Conservation (phyloP, 2,329 filamentous ascomycete genomes). For the Cercospora canescens region DNA sequence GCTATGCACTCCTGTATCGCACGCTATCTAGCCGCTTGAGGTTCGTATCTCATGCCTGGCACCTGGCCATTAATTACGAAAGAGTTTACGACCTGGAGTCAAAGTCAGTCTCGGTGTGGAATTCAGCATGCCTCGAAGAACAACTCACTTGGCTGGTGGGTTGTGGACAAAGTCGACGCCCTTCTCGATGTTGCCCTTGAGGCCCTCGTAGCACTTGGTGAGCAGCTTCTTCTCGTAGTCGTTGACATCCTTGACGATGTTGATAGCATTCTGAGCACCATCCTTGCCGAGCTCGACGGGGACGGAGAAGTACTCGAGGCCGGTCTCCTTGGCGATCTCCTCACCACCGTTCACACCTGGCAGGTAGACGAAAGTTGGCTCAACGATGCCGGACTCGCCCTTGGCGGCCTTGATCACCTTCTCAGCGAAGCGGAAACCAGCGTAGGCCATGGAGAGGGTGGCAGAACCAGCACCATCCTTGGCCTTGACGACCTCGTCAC, state of each 20-base stretch:
- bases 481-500: slow-evolving; percentile 94
- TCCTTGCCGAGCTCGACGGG: slow-evolving; percentile 84
- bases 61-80: neutral
- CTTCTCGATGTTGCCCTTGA: slow-evolving; percentile 93
- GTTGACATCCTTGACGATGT: slow-evolving; percentile 74
- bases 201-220: slow-evolving; percentile 69
- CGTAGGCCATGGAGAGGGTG: slow-evolving; percentile 92
- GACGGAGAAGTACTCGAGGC: slow-evolving; percentile 90
- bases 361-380: slow-evolving; percentile 95
- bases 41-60: slow-evolving; percentile 11
- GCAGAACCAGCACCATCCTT: slow-evolving; percentile 90
- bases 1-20: slow-evolving; percentile 17
- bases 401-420: slow-evolving; percentile 84
- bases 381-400: slow-evolving; percentile 89
- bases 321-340: slow-evolving; percentile 78
- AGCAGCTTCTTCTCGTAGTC: slow-evolving; percentile 89
- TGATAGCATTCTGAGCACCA: slow-evolving; percentile 81
- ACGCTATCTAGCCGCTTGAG: slow-evolving; percentile 12
- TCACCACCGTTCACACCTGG: slow-evolving; percentile 86
- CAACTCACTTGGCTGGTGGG: slow-evolving; percentile 76
- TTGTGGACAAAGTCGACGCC: slow-evolving; percentile 86
- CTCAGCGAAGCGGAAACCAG: slow-evolving; percentile 94
- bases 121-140: too few species aligned
- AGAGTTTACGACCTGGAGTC: neutral
- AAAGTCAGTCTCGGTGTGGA: too few species aligned